Percentiles rank a stretch among this genome's conserved stretches.
Conservation (phyloP, 2,329 filamentous ascomycete species). For the Penicillium sp. region DNA sequence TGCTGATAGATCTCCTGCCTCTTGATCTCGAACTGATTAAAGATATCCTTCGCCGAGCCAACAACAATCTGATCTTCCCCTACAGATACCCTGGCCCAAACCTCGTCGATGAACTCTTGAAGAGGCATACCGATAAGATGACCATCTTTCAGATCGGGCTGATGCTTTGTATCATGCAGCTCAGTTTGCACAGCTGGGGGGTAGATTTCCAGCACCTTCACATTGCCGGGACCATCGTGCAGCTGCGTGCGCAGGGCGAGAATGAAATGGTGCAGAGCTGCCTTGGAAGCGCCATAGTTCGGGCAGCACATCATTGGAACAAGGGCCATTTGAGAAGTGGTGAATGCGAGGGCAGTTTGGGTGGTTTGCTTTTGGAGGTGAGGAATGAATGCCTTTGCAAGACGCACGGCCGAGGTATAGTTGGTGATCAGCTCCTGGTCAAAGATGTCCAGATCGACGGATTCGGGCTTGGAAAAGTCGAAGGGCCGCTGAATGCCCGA, state of each 20-base stretch:
- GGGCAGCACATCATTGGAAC: slow-evolving; percentile 55
- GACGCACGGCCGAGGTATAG: slow-evolving; percentile 22
- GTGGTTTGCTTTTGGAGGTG: slow-evolving; percentile 54
- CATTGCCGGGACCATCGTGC: slow-evolving; percentile 45
- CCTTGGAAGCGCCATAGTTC: slow-evolving; percentile 63
- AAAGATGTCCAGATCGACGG: slow-evolving; percentile 26
- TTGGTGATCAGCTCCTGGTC: slow-evolving; percentile 27
- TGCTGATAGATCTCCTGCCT: slow-evolving; percentile 52
- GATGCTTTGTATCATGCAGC: slow-evolving; percentile 61
- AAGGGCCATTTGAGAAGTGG: slow-evolving; percentile 58
- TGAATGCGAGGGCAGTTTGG: slow-evolving; percentile 54
- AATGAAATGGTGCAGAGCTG: slow-evolving; percentile 61
- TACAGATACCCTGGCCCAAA: slow-evolving; percentile 53
- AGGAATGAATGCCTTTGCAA: slow-evolving; percentile 53
- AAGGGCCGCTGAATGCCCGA: slow-evolving; percentile 27
- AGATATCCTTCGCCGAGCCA: slow-evolving; percentile 50
- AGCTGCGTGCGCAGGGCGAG: slow-evolving; percentile 59
- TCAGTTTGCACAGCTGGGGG: slow-evolving; percentile 64
- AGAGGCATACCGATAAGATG: slow-evolving; percentile 61
- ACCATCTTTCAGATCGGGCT: slow-evolving; percentile 60
- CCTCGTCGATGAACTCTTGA: slow-evolving; percentile 58
- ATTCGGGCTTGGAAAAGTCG: slow-evolving; percentile 26
- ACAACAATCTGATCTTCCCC: slow-evolving; percentile 61
- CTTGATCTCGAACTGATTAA: slow-evolving; percentile 56
- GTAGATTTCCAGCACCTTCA: slow-evolving; percentile 62